phyloP scores from a whole-genome alignment of 2,329 filamentous ascomycete species.

The Fusarium buxicola region DNA sequence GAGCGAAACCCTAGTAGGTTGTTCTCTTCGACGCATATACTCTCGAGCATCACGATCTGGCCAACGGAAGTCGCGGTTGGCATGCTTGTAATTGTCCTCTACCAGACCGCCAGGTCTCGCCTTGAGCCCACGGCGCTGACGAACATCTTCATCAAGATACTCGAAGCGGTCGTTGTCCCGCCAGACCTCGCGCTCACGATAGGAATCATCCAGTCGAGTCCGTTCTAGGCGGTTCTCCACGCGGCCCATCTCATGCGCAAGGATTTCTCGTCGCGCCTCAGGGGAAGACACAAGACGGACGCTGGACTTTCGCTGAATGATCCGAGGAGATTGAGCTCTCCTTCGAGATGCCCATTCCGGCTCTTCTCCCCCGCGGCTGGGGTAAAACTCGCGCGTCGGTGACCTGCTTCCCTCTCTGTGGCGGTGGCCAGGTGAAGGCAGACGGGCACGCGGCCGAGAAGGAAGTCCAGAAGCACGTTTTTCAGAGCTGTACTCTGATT shows the following conservation, averaged over 20 bases:
- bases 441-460: constrained; percentile 23
- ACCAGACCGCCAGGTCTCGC: constrained; percentile 16
- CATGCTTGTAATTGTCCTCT: constrained; percentile 1
- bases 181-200: constrained; percentile 13
- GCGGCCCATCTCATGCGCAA: constrained; percentile 13
- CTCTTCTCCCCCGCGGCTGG: constrained; percentile 16
- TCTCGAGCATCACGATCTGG: constrained; percentile 29
- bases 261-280: constrained; percentile 31
- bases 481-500: neutral
- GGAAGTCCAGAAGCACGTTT: neutral
- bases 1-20: neutral
- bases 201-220: constrained; percentile 20
- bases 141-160: constrained; percentile 27
- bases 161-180: constrained; percentile 33
- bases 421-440: constrained; percentile 13
- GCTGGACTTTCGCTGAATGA: constrained; percentile 29
- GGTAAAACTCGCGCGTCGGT: constrained; percentile 17
- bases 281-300: constrained; percentile 33
- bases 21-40: constrained; percentile 33
- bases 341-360: constrained; percentile 9
- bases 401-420: constrained; percentile 14
- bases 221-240: constrained; percentile 32
- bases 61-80: constrained; percentile 28
- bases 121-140: constrained; percentile 19
- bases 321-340: constrained; percentile 26